Conservation (phyloP, 169 alveolate genomes). For the Plasmodium reichenowi region DNA sequence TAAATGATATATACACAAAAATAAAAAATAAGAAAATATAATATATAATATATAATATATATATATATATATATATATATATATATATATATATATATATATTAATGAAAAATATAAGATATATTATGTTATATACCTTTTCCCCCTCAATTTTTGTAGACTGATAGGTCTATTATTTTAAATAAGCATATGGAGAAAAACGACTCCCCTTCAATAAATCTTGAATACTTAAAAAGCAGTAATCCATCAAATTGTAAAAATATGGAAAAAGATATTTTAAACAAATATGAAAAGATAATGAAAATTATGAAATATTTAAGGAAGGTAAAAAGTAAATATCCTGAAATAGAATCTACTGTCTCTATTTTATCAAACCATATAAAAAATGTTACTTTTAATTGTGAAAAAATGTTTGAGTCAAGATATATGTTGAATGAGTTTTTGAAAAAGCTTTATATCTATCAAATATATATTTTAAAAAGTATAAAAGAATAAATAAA, state of each 20-base stretch:
- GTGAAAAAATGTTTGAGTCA: slow-evolving; percentile 66
- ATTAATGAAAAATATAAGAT: too few relatives aligned
- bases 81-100: too few relatives aligned
- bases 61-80: too few relatives aligned
- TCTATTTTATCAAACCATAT: slow-evolving; percentile 57
- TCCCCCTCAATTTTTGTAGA: slow-evolving; percentile 3
- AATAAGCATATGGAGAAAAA: not conserved
- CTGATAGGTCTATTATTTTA: not conserved
- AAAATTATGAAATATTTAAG: slow-evolving; percentile 65
- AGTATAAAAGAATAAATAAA: slow-evolving; percentile 8
- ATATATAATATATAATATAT: too few relatives aligned
- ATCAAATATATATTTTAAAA: slow-evolving; percentile 60
- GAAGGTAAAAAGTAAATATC: slow-evolving; percentile 44
- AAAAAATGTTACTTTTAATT: slow-evolving; percentile 66
- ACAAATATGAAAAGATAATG: slow-evolving; percentile 67
- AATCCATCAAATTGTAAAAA: slow-evolving; percentile 6
- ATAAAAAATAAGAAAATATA: too few relatives aligned
- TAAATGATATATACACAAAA: too few relatives aligned
- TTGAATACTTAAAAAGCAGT: slow-evolving; percentile 15
- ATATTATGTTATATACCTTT: too few relatives aligned
- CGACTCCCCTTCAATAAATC: not conserved
- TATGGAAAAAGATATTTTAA: slow-evolving; percentile 48
- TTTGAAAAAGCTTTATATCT: slow-evolving; percentile 56
- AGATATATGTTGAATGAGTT: slow-evolving; percentile 52
- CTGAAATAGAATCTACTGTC: slow-evolving; percentile 56